These are phyloP conservation scores for Yamadazyma mexicana DNA, from an alignment of 1,139 yeast genomes.

Conservation along the genomic window DNA sequence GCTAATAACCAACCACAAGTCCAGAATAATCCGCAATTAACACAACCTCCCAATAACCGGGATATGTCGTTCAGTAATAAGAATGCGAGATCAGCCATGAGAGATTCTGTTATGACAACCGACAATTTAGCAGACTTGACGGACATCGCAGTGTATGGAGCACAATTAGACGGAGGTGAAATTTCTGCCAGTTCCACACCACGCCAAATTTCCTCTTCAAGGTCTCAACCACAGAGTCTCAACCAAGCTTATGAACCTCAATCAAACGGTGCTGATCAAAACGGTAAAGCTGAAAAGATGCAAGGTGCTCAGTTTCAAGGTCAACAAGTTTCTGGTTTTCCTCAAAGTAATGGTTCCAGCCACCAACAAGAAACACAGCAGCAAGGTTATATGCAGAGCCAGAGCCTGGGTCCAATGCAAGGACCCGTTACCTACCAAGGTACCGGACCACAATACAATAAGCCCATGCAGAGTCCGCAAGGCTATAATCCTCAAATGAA, in stretches of 20 bases:
- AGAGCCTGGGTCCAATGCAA: not conserved
- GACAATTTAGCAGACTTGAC: conserved; percentile 45
- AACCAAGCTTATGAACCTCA: too few species aligned
- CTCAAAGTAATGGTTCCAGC: conserved; percentile 1
- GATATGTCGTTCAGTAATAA: not conserved
- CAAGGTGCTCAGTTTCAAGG: conserved; percentile 8
- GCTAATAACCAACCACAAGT: not conserved
- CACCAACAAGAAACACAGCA: not conserved
- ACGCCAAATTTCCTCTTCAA: conserved; percentile 5
- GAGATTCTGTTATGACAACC: conserved; percentile 15
- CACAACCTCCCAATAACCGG: not conserved
- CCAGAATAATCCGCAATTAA: not conserved
- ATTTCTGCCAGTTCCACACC: conserved; percentile 11
- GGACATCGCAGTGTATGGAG: conserved; percentile 46
- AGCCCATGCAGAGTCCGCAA: too few species aligned
- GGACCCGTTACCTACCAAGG: conserved; percentile 2
- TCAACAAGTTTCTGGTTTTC: conserved; percentile 14
- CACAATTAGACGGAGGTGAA: conserved; percentile 31
- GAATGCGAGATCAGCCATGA: conserved; percentile 4
- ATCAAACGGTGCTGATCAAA: not conserved
- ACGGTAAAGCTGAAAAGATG: conserved; percentile 24
- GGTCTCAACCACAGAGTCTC: not conserved
- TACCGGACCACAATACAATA: conserved; percentile 1
- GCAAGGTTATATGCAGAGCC: not conserved
- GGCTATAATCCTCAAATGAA: conserved; percentile 5